phyloP scores from a whole-genome alignment of 2,329 filamentous ascomycete genomes.

The Aspergillus sp. region DNA sequence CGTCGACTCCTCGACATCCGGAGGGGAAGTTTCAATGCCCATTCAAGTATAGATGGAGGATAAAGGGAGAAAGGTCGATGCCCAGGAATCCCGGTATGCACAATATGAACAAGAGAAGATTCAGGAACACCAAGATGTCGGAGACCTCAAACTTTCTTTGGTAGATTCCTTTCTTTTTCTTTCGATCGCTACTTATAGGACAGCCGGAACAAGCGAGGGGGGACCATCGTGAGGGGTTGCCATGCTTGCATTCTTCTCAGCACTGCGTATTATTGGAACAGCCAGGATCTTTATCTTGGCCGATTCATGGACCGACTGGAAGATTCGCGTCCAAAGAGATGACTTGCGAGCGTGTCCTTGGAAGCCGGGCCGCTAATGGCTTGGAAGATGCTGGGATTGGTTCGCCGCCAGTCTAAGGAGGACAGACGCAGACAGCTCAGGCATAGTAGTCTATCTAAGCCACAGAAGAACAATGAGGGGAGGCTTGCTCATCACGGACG shows the following conservation, averaged over 20 bases:
- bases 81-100: background rate
- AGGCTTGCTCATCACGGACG: background rate
- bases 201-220: conserved; percentile 1
- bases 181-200: conserved; percentile 4
- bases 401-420: background rate
- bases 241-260: conserved; percentile 9
- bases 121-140: background rate
- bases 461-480: background rate
- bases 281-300: conserved; percentile 18
- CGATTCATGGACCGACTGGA: conserved; percentile 10
- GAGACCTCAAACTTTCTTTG: background rate
- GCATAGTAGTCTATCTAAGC: background rate
- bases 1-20: conserved; percentile 44
- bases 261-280: conserved; percentile 10
- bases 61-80: background rate
- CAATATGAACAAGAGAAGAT: background rate
- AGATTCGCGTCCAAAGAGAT: conserved; percentile 3
- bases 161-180: background rate
- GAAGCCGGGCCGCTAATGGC: conserved; percentile 11
- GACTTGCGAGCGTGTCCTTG: background rate
- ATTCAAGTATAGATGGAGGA: conserved; percentile 31
- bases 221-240: conserved; percentile 13
- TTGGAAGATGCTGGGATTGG: conserved; percentile 7
- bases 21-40: conserved; percentile 38
- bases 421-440: background rate